A percentile compares a stretch with the other conserved stretches of the same genome.
phyloP scores from a whole-genome alignment of 1,139 yeast species.

The Wickerhamomyces sp. region DNA sequence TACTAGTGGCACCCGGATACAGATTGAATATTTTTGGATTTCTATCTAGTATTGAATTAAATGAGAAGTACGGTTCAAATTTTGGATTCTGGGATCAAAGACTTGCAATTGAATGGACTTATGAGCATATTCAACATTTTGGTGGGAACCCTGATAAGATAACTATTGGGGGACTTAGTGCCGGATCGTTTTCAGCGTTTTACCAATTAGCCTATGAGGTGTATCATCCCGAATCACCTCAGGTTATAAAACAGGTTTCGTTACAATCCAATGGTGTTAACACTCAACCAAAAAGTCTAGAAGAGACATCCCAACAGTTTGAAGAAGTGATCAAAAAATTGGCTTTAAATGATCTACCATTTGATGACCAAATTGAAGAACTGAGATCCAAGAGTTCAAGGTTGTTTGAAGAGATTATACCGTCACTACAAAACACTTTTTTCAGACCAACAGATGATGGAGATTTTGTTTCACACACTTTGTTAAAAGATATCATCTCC shows the following conservation, averaged over 20 bases:
- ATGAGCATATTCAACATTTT: conserved; percentile 27
- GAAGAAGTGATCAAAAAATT: conserved; percentile 28
- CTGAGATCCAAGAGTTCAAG: conserved; percentile 23
- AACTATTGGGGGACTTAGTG: conserved; percentile 29
- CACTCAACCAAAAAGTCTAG: conserved; percentile 14
- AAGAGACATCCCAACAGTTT: conserved; percentile 33
- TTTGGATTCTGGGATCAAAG: conserved; percentile 41
- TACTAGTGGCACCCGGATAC: conserved; percentile 35
- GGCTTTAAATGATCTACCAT: conserved; percentile 4
- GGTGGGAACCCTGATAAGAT: conserved; percentile 31
- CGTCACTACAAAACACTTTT: conserved; percentile 30
- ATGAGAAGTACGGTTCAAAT: conserved; percentile 24
- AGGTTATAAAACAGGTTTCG: conserved; percentile 33
- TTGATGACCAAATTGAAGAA: conserved; percentile 20
- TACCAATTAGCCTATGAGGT: conserved; percentile 29
- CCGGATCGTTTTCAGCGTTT: conserved; percentile 31
- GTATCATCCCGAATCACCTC: conserved; percentile 30
- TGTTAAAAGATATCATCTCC: conserved; percentile 29
- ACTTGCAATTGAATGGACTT: conserved; percentile 36
- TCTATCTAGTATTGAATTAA: conserved; percentile 22
- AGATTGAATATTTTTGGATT: conserved; percentile 38
- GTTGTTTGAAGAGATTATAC: conserved; percentile 27
- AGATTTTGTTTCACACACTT: conserved; percentile 27
- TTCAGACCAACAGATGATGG: conserved; percentile 38
- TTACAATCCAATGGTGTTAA: conserved; percentile 31